Percentiles rank a stretch among this genome's conserved stretches.
phyloP scores from a whole-genome alignment of 2,329 filamentous ascomycete genomes.

The Microsporum audouinii region DNA sequence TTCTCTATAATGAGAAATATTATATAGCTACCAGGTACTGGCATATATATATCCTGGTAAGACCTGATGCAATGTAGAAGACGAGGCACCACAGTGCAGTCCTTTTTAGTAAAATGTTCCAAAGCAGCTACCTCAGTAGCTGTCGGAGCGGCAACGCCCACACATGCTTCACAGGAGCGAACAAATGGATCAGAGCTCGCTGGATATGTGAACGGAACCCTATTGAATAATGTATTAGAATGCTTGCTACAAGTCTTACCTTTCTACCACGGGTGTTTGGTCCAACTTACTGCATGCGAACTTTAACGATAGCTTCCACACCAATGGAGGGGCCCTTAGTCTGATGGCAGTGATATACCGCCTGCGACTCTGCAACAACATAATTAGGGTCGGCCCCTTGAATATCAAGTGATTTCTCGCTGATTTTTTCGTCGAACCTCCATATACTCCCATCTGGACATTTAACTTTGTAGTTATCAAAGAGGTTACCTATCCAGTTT shows the following conservation, averaged over 20 bases:
- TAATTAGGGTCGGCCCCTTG: neutral
- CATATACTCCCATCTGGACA: neutral
- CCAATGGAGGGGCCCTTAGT: neutral
- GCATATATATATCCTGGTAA: neutral
- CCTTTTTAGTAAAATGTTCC: neutral
- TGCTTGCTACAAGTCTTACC: neutral
- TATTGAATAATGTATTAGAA: neutral
- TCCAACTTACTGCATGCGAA: slow-evolving; percentile 10
- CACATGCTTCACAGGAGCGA: neutral
- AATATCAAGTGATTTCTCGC: neutral
- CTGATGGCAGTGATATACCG: slow-evolving; percentile 7
- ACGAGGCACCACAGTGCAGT: slow-evolving; percentile 5
- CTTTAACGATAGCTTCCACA: slow-evolving; percentile 8
- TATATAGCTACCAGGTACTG: slow-evolving; percentile 8
- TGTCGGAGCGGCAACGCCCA: neutral
- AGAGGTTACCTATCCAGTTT: neutral
- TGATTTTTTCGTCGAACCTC: neutral
- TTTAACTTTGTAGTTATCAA: neutral
- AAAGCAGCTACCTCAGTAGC: neutral
- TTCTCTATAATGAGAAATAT: slow-evolving; percentile 10
- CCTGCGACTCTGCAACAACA: neutral
- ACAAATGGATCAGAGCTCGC: neutral
- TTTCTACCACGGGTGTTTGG: neutral
- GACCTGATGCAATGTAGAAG: neutral
- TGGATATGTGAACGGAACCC: neutral